Evolutionary conservation across 441 rosid species (phyloP), one percentile per base, ranked within the genome.

Genomic region (Cnidoscolus chayamansa): DNA sequence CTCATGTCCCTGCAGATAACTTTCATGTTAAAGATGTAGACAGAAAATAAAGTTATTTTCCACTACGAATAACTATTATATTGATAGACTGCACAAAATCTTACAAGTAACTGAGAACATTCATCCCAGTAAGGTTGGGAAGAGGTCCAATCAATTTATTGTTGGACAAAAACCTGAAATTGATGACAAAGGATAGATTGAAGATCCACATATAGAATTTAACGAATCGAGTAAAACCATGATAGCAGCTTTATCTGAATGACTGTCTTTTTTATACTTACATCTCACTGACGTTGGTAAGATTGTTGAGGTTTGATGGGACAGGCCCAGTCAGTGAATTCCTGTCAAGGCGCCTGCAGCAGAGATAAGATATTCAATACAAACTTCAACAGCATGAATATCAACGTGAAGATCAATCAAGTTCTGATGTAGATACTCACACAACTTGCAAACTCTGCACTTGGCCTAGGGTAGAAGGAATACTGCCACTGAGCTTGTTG

Each of bases 1-100:
- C 99, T 93, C 73, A 91, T 45, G 78, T 88, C 97, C 84, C 99
- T 94, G 87, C 73, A 79, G n/a, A 54, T 12, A 55, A 30, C 16
- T 48, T 49, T 10, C 37, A 48, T 12, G 40, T 71, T 63, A 56
- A 7, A 48, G 20, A 55, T 2, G 57, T 25, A 20, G 0, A 56
- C 15, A 12, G 11, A 72, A 13, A 47, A 65, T 7, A 2, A 20
- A 25, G 53, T 48, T 37, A 13, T 30, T 31, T 11, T 50, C 47
- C 15, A 17, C 30, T 8, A 13, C 16, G 1, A 13, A 30, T 47
- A 25, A 2, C 13, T 64, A 40, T 63, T 7, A 40, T 48, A 70
- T 11, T 72, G 16, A 25, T 59, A 55, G 49, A 17, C 40, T 32
- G 30, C 11, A 30, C 15, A 30, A 60, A 13, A 60, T 16, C 59